phyloP scores from a whole-genome alignment of 805 yeast genomes.

The Maudiozyma barnettii region DNA sequence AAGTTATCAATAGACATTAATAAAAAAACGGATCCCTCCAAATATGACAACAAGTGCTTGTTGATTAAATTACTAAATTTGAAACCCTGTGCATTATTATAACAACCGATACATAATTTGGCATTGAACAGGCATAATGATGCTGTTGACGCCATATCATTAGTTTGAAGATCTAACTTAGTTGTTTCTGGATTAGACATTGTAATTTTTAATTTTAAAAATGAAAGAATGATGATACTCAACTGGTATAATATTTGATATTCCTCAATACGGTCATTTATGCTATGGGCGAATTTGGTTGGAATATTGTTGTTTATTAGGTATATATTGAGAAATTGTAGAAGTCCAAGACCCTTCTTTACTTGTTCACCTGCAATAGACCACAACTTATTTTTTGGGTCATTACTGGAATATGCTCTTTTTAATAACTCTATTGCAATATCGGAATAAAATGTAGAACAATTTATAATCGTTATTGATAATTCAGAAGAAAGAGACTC shows the following conservation, averaged over 20 bases:
- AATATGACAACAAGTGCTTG: constrained; percentile 10
- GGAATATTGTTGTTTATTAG: background rate
- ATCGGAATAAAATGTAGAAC: constrained; percentile 14
- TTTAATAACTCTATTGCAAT: constrained; percentile 17
- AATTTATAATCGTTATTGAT: constrained; percentile 10
- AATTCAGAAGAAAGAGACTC: constrained; percentile 3
- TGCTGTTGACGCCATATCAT: constrained; percentile 21
- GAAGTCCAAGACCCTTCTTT: constrained; percentile 21
- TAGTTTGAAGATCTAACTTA: constrained; percentile 24
- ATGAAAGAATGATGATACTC: constrained; percentile 23
- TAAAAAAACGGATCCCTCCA: constrained; percentile 18
- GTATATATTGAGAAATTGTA: constrained; percentile 8
- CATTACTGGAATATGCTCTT: constrained; percentile 17
- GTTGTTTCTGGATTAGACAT: constrained; percentile 17
- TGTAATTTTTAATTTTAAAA: constrained; percentile 22
- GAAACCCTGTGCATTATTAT: constrained; percentile 10
- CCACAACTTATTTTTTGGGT: constrained; percentile 17
- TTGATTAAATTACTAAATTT: constrained; percentile 5
- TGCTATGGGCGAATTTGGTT: background rate
- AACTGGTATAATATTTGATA: constrained; percentile 22
- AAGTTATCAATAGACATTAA: constrained; percentile 25
- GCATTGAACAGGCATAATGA: constrained; percentile 20
- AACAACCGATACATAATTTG: constrained; percentile 24
- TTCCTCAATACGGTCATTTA: constrained; percentile 8
- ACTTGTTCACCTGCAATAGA: constrained; percentile 20